Base-by-base conservation (phyloP, 1,139 yeast species). In the Keqinozyma sinolaborantium region DNA sequence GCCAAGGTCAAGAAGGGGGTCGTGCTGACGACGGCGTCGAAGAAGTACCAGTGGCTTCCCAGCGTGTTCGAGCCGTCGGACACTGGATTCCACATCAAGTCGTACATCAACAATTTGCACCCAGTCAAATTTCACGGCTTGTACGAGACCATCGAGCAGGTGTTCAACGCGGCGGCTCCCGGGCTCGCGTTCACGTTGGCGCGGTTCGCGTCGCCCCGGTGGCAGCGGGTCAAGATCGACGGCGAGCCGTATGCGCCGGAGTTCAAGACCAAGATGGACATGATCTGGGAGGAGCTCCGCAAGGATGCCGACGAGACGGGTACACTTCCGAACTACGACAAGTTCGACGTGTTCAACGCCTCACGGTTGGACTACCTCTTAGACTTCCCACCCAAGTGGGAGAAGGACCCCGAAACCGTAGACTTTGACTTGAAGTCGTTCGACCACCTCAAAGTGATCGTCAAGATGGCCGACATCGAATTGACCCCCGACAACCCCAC, bases 61-160 rank as follows among this genome's bases (percentile, higher is more conserved):
- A 44, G 60, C 5, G 27, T 50, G 21, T 34, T 58, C 26, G 29
- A 32, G 4, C 23, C 29, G 5, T 51, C 43, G 9, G 21, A 18
- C 25, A 26, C 36, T 8, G 24, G 32, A 28, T 56, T 36, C 30
- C 40, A 45, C 20, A 48, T 61, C 27, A 30, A 35, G 6, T 61
- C 70, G 1, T 66, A 64, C 36, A 65, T 66, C 37, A 66, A 66
- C 41, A 66, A 66, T 37, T 51, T 66, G 32, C 61, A 64, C 29
- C 70, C 70, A 13, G 35, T 34, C 2, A 36, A 45, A 25, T 42
- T 42, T 38, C 28, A 44, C 10, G 42, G 38, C 1, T 42, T 65
- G 16, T 65, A 66, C 36, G 21, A 29, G 2, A 34, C 48, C 2
- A 60, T 66, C 35, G 64, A 45, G 15, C 33, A 44, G 1, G 46